Percentiles rank a stretch among this genome's conserved stretches.
These are phyloP conservation scores for Yueomyces sp. DNA, from an alignment of 805 yeast species.

Conservation along the genomic window DNA sequence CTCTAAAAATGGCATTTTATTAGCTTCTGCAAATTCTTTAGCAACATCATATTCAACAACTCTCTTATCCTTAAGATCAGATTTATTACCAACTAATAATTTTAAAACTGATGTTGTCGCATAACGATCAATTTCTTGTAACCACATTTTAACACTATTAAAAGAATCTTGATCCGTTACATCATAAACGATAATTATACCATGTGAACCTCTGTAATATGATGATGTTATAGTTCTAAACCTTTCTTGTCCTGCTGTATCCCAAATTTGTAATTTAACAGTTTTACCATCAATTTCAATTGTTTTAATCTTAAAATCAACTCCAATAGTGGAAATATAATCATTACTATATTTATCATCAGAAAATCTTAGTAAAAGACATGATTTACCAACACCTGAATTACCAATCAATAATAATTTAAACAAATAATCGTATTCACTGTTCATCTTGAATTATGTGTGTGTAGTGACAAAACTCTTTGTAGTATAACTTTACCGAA, in stretches of 20 bases:
- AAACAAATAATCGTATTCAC: constrained; percentile 95
- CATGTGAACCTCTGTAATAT: constrained; percentile 97
- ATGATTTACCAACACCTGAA: constrained; percentile 97
- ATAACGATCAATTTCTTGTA: constrained; percentile 95
- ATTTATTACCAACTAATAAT: constrained; percentile 90
- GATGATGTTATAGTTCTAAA: constrained; percentile 96
- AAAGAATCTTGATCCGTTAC: constrained; percentile 95
- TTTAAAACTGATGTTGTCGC: constrained; percentile 97
- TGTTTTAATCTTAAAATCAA: constrained; percentile 82
- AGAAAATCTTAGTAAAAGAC: constrained; percentile 87
- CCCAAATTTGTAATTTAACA: constrained; percentile 97
- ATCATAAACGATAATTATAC: constrained; percentile 94
- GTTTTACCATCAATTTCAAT: constrained; percentile 94
- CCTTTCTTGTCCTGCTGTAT: constrained; percentile 98
- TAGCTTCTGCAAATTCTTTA: constrained; percentile 91
- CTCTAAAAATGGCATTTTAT: constrained; percentile 85
- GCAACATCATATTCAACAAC: constrained; percentile 94
- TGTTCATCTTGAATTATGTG: constrained; percentile 38
- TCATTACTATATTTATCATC: constrained; percentile 96
- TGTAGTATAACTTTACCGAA: no score
- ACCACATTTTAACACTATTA: constrained; percentile 95
- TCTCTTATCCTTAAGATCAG: constrained; percentile 85
- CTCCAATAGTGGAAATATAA: constrained; percentile 95
- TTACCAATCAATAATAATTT: constrained; percentile 92
- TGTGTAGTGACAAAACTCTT: no score